These are phyloP conservation scores for Borovskyia barvae DNA, from an alignment of 208 protist genomes.

Conservation along the genomic window DNA sequence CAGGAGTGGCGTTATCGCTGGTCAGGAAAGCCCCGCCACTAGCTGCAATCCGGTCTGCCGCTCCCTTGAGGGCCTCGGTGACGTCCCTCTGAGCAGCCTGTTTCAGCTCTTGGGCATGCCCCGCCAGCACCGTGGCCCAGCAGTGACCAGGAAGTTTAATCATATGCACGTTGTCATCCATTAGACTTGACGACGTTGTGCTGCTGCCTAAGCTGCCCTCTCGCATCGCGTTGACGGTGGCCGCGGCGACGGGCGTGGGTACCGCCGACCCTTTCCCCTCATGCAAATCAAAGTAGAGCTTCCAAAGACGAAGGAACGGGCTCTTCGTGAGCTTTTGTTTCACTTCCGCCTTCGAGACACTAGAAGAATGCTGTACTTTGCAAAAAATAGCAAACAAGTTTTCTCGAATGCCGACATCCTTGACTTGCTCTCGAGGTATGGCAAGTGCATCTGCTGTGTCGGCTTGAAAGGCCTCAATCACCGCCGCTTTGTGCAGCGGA, in stretches of 20 bases:
- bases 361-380: conserved; percentile 34
- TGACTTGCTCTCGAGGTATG: conserved; percentile 29
- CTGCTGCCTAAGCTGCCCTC: no score
- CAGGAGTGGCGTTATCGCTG: neutral
- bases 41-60: neutral
- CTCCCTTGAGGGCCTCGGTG: neutral
- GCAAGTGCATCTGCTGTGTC: conserved; percentile 25
- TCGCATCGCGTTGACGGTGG: neutral
- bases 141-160: conserved; percentile 9
- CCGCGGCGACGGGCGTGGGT: no score
- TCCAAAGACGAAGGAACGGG: conserved; percentile 29
- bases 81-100: conserved; percentile 16
- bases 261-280: no score
- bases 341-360: conserved; percentile 17
- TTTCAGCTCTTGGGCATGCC: neutral
- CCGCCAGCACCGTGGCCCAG: conserved; percentile 4
- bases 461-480: conserved; percentile 27
- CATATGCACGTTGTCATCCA: neutral
- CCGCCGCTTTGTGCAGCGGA: conserved; percentile 16
- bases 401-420: conserved; percentile 25
- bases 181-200: neutral
- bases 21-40: neutral
- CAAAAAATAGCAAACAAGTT: conserved; percentile 32
- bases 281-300: conserved; percentile 34
- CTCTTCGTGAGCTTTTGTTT: conserved; percentile 16